A percentile compares a stretch with the other conserved stretches of the same genome.
Conservation (phyloP, 1,139 yeast species). For the Entelexis sorbosivorans region DNA sequence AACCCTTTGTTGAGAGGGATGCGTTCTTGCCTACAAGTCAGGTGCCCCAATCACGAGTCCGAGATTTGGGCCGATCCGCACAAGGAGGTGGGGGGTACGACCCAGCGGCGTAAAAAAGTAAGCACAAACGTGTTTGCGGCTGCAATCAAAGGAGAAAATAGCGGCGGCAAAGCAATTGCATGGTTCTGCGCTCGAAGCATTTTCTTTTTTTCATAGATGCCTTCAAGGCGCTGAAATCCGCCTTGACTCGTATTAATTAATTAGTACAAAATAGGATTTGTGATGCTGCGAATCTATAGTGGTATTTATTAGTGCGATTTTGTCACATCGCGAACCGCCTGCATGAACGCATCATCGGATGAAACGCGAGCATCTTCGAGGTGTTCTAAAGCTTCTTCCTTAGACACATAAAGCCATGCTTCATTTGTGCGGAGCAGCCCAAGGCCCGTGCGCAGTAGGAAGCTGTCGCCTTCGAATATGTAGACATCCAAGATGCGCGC, state of each 20-base stretch:
- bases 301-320: conserved; percentile 2
- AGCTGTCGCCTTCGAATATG: conserved; percentile 50
- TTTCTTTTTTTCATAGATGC: too few species aligned
- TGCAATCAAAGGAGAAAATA: too few species aligned
- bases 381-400: conserved; percentile 36
- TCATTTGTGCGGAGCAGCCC: conserved; percentile 41
- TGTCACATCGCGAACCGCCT: conserved; percentile 17
- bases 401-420: conserved; percentile 44
- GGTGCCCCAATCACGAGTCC: neutral
- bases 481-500: conserved; percentile 45
- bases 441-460: conserved; percentile 39
- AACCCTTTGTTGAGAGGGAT: neutral
- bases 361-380: conserved; percentile 19
- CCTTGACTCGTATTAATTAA: too few species aligned
- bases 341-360: conserved; percentile 18
- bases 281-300: neutral
- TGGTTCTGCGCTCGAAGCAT: too few species aligned
- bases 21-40: neutral
- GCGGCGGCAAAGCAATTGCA: too few species aligned
- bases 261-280: neutral
- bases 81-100: too few species aligned
- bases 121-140: neutral
- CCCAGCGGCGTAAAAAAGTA: too few species aligned
- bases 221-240: too few species aligned
- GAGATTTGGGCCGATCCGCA: neutral